Evolutionary conservation across 176 grass and related monocot genomes (phyloP), one percentile per base, ranked within the genome.

Genomic region (Typha latifolia): DNA sequence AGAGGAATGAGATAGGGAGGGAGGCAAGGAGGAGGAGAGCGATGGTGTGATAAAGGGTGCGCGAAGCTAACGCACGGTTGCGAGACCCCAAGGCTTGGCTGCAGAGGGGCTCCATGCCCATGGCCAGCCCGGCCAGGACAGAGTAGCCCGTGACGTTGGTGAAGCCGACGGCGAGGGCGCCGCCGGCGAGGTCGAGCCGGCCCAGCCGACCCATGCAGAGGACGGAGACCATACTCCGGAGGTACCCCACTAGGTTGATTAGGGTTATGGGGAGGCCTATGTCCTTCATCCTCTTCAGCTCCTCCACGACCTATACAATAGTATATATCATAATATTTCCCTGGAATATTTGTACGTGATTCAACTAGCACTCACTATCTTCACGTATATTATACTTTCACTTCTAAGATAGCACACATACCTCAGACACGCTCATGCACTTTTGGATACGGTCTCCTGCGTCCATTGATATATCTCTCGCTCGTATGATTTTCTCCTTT

Each of bases 61-160:
- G 62, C 1, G 49, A 20, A 1, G 72, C 72, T 12, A 75, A 49
- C 2, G 62, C 12, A 16, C 47, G 63, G 72, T 75, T 75, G 72
- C 72, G 1, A 12, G 63, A 66, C n/a, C 72, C 72, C n/a, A 75
- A 75, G n/a, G 72, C 72, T 49, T 75, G 72, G 49, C 62, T 57
- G 62, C 72, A 75, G n/a, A 75, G 66, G 27, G 72, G 72, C 72
- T 75, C 72, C 62, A 75, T 66, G 72, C 63, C 63, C 49, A 57
- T 52, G 72, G 72, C 62, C 2, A 75, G 63, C 9, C 72, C 72
- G 3, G 72, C 27, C n/a, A 75, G 63, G 8, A 66, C 72, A 0
- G 72, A 75, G 63, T 75, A 75, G 72, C 72, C 72, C 2, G 72
- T 75, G 72, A 75, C 63, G 32, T 75, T 75, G 49, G 72, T 56